Percentiles rank a stretch among this genome's conserved stretches.
These are phyloP conservation scores for Hypoxylon sp. DNA, from an alignment of 2,329 filamentous ascomycete species.

Conservation along the genomic window DNA sequence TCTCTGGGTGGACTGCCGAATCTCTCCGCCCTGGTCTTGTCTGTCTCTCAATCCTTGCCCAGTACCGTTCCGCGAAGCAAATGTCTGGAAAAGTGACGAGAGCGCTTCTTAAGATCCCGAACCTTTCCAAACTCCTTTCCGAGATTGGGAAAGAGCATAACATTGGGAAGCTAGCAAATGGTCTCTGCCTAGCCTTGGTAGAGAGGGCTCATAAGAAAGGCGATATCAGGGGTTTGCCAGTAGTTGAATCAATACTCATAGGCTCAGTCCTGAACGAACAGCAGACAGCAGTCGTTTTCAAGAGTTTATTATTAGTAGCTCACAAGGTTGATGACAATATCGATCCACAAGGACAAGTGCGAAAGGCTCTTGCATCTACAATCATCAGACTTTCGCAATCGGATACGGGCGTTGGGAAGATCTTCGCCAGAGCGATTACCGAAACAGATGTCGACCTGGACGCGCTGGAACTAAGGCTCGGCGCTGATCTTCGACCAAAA, in stretches of 20 bases:
- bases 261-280: conserved; percentile 73
- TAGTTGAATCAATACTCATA: conserved; percentile 74
- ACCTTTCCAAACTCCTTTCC: conserved; percentile 71
- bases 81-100: conserved; percentile 80
- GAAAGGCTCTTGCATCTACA: conserved; percentile 75
- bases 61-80: conserved; percentile 79
- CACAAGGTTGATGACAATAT: conserved; percentile 70
- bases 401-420: conserved; percentile 69
- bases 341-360: conserved; percentile 69
- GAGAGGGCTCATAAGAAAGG: conserved; percentile 74
- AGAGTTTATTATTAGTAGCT: conserved; percentile 73
- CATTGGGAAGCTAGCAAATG: conserved; percentile 79
- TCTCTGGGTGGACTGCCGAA: conserved; percentile 80
- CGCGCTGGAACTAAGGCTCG: conserved; percentile 80
- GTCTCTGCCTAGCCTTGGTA: conserved; percentile 76
- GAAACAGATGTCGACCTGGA: conserved; percentile 80
- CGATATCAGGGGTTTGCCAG: conserved; percentile 68
- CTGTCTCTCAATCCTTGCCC: conserved; percentile 84
- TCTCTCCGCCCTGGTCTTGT: conserved; percentile 81
- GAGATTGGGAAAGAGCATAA: conserved; percentile 75
- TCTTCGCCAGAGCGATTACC: conserved; percentile 77
- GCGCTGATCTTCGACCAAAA: conserved; percentile 75
- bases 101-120: conserved; percentile 74
- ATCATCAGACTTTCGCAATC: conserved; percentile 77
- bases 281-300: conserved; percentile 76